These are phyloP conservation scores for Starmerella tilneyi DNA, from an alignment of 805 yeast genomes.

Conservation along the genomic window DNA sequence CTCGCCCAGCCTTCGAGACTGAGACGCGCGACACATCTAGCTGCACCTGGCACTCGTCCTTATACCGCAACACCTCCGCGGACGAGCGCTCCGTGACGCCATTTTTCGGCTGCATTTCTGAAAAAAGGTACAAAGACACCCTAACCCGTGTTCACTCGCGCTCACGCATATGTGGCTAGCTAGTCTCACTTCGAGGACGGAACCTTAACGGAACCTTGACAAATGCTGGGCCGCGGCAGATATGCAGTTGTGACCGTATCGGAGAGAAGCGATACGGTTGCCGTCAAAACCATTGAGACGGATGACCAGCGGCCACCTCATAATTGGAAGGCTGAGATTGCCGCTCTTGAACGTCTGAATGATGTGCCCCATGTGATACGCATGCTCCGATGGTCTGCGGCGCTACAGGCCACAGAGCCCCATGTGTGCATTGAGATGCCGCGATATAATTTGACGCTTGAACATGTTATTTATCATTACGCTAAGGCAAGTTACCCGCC, in stretches of 20 bases:
- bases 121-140: neutral
- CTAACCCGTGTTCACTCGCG: constrained; percentile 2
- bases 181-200: neutral
- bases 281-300: constrained; percentile 41
- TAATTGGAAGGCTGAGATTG: constrained; percentile 39
- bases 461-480: constrained; percentile 30
- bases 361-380: constrained; percentile 20
- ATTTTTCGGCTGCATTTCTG: neutral
- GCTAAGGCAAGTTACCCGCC: constrained; percentile 32
- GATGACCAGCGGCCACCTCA: constrained; percentile 49
- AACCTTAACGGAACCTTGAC: neutral
- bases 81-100: neutral
- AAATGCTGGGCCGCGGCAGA: constrained; percentile 36
- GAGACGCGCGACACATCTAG: constrained; percentile 72
- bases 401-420: constrained; percentile 20
- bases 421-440: constrained; percentile 36
- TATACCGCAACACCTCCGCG: neutral
- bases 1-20: constrained; percentile 32
- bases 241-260: constrained; percentile 35
- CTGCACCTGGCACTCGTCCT: constrained; percentile 65
- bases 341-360: constrained; percentile 30
- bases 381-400: constrained; percentile 26
- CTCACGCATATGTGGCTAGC: neutral
- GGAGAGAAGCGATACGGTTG: constrained; percentile 28
- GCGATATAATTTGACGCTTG: constrained; percentile 32